Evolutionary conservation across 331 rosid species (phyloP).

Genomic region (Malus hybrid): DNA sequence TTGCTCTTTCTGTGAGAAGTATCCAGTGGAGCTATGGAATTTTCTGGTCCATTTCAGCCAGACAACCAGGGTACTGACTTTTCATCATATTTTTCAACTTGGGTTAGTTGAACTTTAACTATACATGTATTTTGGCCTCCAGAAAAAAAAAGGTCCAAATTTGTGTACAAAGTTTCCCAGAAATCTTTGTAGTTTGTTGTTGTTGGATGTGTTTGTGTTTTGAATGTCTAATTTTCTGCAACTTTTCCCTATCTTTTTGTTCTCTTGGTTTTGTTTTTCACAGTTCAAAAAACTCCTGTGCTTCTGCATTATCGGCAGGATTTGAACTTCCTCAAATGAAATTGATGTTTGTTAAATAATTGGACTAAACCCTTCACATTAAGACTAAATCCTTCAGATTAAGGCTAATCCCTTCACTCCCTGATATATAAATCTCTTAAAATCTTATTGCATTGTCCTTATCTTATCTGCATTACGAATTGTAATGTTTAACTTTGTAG

Average conservation of each 20-base stretch:
- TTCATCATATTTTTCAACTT: neutral
- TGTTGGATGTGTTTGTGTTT: neutral
- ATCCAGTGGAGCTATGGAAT: slow-evolving; percentile 83
- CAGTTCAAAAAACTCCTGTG: neutral
- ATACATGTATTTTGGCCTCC: neutral
- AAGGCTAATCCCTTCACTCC: neutral
- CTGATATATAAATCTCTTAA: neutral
- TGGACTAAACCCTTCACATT: neutral
- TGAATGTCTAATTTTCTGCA: neutral
- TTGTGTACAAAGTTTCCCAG: neutral
- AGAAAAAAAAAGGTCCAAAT: neutral
- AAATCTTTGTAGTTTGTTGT: neutral
- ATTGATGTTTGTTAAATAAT: neutral
- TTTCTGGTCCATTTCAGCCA: slow-evolving; percentile 64
- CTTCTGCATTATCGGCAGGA: neutral
- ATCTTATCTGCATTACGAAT: neutral
- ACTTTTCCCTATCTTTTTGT: neutral
- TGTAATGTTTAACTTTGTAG: slow-evolving; percentile 19
- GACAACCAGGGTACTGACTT: slow-evolving; percentile 51
- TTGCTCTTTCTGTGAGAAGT: slow-evolving; percentile 82
- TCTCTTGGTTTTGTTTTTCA: neutral
- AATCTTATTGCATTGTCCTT: neutral
- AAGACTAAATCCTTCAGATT: neutral
- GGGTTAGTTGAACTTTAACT: neutral
- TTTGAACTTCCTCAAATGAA: neutral